Evolutionary conservation across 1,139 yeast species (phyloP).

Genomic region (Pichia sp.): DNA sequence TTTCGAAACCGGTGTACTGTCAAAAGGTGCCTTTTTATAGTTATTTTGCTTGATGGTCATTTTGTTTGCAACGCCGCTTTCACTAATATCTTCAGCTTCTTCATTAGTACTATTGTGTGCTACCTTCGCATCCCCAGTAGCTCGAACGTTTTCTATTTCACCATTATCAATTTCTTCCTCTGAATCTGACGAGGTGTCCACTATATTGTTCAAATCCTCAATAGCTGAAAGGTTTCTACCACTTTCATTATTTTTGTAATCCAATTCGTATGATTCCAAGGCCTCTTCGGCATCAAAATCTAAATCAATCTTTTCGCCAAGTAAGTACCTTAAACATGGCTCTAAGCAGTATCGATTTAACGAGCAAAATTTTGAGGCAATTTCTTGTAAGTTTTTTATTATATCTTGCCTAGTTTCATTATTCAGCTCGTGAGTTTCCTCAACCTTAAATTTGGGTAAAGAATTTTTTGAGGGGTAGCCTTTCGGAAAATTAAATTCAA

Average conservation of each 20-base stretch:
- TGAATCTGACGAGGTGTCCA: slow-evolving; percentile 4
- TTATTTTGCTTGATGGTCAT: too few species aligned
- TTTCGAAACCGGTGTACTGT: slow-evolving; percentile 84
- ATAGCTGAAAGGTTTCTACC: slow-evolving; percentile 3
- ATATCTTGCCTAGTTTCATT: slow-evolving; percentile 42
- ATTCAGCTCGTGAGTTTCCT: slow-evolving; percentile 65
- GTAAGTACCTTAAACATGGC: slow-evolving; percentile 62
- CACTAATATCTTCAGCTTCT: slow-evolving; percentile 2
- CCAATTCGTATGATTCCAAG: slow-evolving; percentile 10
- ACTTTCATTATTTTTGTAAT: slow-evolving; percentile 26
- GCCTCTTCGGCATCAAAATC: slow-evolving; percentile 25
- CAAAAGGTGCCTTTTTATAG: slow-evolving; percentile 32
- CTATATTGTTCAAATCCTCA: slow-evolving; percentile 6
- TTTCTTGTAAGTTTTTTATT: slow-evolving; percentile 40
- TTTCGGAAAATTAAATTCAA: slow-evolving; percentile 51
- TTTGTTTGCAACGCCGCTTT: background rate
- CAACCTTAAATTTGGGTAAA: slow-evolving; percentile 56
- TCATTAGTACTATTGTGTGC: background rate
- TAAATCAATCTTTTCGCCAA: slow-evolving; percentile 73
- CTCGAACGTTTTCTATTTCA: slow-evolving; percentile 19
- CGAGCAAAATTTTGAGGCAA: slow-evolving; percentile 49
- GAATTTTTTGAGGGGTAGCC: slow-evolving; percentile 56
- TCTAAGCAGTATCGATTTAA: slow-evolving; percentile 67
- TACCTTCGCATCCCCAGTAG: slow-evolving; percentile 2
- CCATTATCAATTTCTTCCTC: slow-evolving; percentile 10